Percentiles rank a stretch among this genome's conserved stretches.
phyloP scores from a whole-genome alignment of 495 filamentous ascomycete genomes.

The Penicillium pancosmium region DNA sequence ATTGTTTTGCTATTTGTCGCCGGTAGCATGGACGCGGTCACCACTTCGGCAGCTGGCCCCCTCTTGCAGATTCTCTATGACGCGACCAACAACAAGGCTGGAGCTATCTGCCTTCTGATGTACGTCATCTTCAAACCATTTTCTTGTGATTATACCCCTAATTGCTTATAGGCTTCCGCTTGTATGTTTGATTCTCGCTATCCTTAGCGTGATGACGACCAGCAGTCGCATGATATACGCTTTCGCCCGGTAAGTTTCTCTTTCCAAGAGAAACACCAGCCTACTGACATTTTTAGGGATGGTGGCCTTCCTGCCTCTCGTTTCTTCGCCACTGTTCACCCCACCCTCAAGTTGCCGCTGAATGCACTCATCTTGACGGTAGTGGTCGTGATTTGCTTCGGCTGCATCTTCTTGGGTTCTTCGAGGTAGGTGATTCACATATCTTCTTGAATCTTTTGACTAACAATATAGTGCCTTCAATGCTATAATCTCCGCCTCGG shows the following conservation, averaged over 20 bases:
- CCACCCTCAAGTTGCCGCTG: constrained; percentile 61
- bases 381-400: constrained; percentile 65
- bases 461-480: constrained; percentile 43
- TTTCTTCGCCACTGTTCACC: constrained; percentile 64
- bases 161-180: constrained; percentile 55
- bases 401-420: constrained; percentile 73
- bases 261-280: neutral
- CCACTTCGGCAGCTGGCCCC: constrained; percentile 60
- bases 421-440: constrained; percentile 39
- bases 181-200: constrained; percentile 68
- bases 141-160: neutral
- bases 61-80: constrained; percentile 69
- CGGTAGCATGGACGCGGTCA: constrained; percentile 56
- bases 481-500: constrained; percentile 70
- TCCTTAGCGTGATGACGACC: constrained; percentile 71
- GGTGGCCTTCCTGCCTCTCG: constrained; percentile 66
- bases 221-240: constrained; percentile 74
- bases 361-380: constrained; percentile 67
- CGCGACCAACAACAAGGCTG: constrained; percentile 63
- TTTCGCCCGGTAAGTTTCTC: constrained; percentile 51
- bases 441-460: neutral
- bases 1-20: constrained; percentile 64
- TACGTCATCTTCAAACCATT: constrained; percentile 28
- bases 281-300: constrained; percentile 47
- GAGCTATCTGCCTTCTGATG: constrained; percentile 67